Evolutionary conservation across 2,329 filamentous ascomycete genomes (phyloP), one percentile per base, ranked within the genome.

Genomic region (Rutstroemia sp.): DNA sequence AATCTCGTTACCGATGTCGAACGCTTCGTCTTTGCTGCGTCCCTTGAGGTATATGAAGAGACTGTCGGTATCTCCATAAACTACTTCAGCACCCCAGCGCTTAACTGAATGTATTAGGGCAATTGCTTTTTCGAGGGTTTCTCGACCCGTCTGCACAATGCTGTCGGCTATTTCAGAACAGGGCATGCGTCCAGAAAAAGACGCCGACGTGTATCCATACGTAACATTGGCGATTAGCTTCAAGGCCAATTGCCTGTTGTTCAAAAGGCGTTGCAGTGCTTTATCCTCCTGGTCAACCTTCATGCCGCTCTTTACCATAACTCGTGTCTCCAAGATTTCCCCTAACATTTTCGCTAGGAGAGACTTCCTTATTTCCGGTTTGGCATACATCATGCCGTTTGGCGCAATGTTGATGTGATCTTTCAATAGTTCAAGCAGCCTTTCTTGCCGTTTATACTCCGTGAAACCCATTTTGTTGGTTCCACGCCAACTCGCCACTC

Each of bases 141-240:
- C 94, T 12, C 94, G 84, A 0, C 88, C 94, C 0, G 92, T 95
- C 71, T 99, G 92, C 0, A 99, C 94, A 66, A 99, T 99, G 71
- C 90, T 96, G 73, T 99, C 94, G 7, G 94, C 94, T 61, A 99
- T 96, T 71, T 99, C 94, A 1, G 91, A 90, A 71, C 94, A 99
- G 0, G 94, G 94, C 94, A 99, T 97, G 23, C 94, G 84, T 0
- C 94, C 94, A 0, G 92, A 97, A 71, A 96, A 99, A 0, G 90
- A 95, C 0, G 94, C 94, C 2, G 94, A 97, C 0, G 94, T 94
- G 72, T 99, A 99, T 10, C 94, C 94, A 49, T 99, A 99, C 0
- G 94, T 99, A 63, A 99, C 94, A 65, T 99, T 99, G n/a, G 94
- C 94, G 41, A 99, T 89, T 6, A 99, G 78, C 69, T 99, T 99